Percentiles rank a stretch among this genome's conserved stretches.
phyloP scores from a whole-genome alignment of 1,284 basidiomycete genomes.

The Naganishia albida region DNA sequence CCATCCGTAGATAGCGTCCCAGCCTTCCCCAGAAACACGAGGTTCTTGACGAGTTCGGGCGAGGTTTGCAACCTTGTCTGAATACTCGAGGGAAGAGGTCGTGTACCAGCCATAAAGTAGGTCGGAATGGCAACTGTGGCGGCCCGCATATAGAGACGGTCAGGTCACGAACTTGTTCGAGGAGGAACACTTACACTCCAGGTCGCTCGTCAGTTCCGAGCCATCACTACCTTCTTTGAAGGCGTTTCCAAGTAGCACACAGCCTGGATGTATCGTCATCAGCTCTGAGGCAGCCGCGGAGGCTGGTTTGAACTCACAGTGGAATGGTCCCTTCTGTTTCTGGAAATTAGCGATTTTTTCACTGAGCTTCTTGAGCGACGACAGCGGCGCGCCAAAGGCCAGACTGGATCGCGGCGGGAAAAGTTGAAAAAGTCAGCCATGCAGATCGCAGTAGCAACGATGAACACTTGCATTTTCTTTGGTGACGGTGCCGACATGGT shows the following conservation, averaged over 20 bases:
- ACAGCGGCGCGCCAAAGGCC: slow-evolving; percentile 80
- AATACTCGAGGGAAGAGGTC: slow-evolving; percentile 69
- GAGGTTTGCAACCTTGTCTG: slow-evolving; percentile 71
- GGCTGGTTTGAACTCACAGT: slow-evolving; percentile 50
- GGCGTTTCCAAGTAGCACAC: slow-evolving; percentile 86
- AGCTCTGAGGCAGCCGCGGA: neutral
- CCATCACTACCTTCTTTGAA: slow-evolving; percentile 67
- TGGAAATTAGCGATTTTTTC: slow-evolving; percentile 83
- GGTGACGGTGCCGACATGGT: neutral
- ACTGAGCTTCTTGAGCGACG: slow-evolving; percentile 71
- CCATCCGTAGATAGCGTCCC: slow-evolving; percentile 32
- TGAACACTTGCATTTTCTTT: slow-evolving; percentile 15
- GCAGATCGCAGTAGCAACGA: neutral
- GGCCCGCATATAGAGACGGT: slow-evolving; percentile 65
- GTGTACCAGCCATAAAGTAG: slow-evolving; percentile 85
- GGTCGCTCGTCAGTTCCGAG: slow-evolving; percentile 58
- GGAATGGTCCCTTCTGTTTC: slow-evolving; percentile 91
- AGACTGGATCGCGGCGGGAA: slow-evolving; percentile 62
- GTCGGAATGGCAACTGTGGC: slow-evolving; percentile 76
- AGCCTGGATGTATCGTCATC: slow-evolving; percentile 51
- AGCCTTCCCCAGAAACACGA: slow-evolving; percentile 73
- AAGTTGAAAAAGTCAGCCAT: neutral
- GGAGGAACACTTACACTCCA: slow-evolving; percentile 46
- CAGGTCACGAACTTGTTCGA: slow-evolving; percentile 42
- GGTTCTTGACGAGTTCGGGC: slow-evolving; percentile 75